A percentile compares a stretch with the other conserved stretches of the same genome.
Conservation (phyloP, 2,329 filamentous ascomycete species). For the Calcarisporium arbuscula region DNA sequence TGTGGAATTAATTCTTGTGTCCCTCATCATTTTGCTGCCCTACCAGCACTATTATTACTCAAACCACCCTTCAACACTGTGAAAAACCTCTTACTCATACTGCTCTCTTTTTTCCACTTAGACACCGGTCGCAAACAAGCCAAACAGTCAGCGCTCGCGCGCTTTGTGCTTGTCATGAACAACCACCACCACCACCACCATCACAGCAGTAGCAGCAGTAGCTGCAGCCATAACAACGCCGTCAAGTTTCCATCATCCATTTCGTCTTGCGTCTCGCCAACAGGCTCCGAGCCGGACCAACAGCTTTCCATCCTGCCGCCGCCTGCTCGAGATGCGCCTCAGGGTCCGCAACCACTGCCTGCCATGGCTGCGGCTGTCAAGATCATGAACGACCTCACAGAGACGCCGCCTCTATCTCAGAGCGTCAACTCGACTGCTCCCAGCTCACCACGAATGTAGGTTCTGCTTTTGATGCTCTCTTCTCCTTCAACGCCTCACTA, state of each 20-base stretch:
- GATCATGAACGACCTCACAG: slow-evolving; percentile 38
- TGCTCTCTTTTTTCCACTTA: slow-evolving; percentile 12
- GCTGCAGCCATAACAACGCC: too few species aligned
- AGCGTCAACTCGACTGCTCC: slow-evolving; percentile 54
- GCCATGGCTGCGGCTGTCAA: slow-evolving; percentile 36
- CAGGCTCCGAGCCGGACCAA: slow-evolving; percentile 23
- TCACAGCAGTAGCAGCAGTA: too few species aligned
- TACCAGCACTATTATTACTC: neutral
- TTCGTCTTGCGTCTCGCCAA: slow-evolving; percentile 20
- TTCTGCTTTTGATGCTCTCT: slow-evolving; percentile 8
- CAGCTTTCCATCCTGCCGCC: slow-evolving; percentile 27
- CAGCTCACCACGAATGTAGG: slow-evolving; percentile 53
- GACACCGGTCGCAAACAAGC: slow-evolving; percentile 29
- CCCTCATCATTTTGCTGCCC: slow-evolving; percentile 1
- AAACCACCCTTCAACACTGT: slow-evolving; percentile 7
- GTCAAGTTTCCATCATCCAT: slow-evolving; percentile 23
- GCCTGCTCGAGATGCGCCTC: slow-evolving; percentile 25
- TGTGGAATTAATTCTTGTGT: neutral
- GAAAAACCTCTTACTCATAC: slow-evolving; percentile 10
- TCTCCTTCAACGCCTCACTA: neutral
- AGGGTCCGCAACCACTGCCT: slow-evolving; percentile 19
- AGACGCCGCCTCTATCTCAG: slow-evolving; percentile 49
- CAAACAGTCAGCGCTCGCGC: slow-evolving; percentile 35
- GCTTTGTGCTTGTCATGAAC: slow-evolving; percentile 41
- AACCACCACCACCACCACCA: too few species aligned